A percentile compares a stretch with the other conserved stretches of the same genome.
Evolutionary conservation across 2,329 filamentous ascomycete genomes (phyloP).

Genomic region (Fusarium chuoi): DNA sequence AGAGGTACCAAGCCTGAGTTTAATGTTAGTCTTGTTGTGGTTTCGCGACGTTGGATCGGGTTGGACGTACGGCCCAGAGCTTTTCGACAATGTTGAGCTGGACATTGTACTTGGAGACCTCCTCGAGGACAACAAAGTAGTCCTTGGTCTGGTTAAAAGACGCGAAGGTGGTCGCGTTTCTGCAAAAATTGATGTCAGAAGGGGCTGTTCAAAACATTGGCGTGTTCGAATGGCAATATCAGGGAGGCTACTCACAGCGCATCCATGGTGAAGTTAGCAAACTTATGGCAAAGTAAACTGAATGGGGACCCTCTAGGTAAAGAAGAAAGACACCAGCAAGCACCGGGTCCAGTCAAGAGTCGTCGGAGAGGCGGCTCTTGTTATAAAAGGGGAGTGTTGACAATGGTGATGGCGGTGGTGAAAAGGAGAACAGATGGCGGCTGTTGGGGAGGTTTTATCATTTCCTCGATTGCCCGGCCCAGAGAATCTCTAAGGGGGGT

Average conservation of each 20-base stretch:
- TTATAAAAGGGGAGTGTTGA: conserved; percentile 23
- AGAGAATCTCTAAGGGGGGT: conserved; percentile 33
- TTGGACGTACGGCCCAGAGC: conserved; percentile 79
- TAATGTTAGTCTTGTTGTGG: conserved; percentile 29
- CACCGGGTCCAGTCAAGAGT: conserved; percentile 37
- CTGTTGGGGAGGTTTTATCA: conserved; percentile 48
- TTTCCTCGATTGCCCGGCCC: conserved; percentile 40
- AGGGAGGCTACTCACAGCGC: conserved; percentile 42
- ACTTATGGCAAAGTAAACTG: conserved; percentile 17
- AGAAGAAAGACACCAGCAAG: conserved; percentile 28
- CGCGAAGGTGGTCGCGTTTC: conserved; percentile 64
- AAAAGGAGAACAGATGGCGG: conserved; percentile 38
- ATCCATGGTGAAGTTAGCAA: conserved; percentile 33
- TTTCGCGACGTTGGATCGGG: conserved; percentile 6
- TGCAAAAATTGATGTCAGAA: conserved; percentile 44
- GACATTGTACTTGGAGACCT: conserved; percentile 79
- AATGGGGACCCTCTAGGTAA: conserved; percentile 1
- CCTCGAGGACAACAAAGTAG: conserved; percentile 69
- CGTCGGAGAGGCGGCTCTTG: conserved; percentile 34
- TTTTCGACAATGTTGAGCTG: conserved; percentile 87
- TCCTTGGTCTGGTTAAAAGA: conserved; percentile 60
- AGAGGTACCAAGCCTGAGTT: conserved; percentile 87
- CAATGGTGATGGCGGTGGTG: conserved; percentile 40
- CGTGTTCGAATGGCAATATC: conserved; percentile 12
- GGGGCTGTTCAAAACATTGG: conserved; percentile 14